Conservation (phyloP, 169 alveolate species). For the Babesia bigemina region DNA sequence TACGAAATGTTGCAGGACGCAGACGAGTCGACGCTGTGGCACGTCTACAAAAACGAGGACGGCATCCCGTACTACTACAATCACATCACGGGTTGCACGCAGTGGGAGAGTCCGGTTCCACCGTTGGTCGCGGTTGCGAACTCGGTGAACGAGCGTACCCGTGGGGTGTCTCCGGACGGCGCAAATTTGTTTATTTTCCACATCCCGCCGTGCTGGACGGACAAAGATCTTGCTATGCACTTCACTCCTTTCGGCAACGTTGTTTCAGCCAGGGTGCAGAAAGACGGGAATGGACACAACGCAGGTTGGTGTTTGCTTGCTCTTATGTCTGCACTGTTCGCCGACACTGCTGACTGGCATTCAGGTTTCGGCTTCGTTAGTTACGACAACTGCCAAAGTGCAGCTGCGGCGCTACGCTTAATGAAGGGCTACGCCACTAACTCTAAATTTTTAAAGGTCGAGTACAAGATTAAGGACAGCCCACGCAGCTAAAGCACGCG, state of each 20-base stretch:
- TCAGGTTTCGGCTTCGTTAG: constrained; percentile 90
- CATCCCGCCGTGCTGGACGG: constrained; percentile 90
- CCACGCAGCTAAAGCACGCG: background rate
- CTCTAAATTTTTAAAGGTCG: constrained; percentile 85
- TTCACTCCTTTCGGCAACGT: constrained; percentile 87
- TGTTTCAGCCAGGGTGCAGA: constrained; percentile 88
- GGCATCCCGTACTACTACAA: constrained; percentile 80
- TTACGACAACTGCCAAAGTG: constrained; percentile 84
- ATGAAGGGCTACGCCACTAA: constrained; percentile 90
- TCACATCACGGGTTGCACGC: constrained; percentile 82
- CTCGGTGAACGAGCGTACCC: constrained; percentile 68
- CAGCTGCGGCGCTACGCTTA: constrained; percentile 86
- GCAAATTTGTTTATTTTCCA: constrained; percentile 90
- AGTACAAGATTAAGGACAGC: constrained; percentile 84
- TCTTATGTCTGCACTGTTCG: too few species aligned
- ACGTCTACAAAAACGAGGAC: constrained; percentile 73
- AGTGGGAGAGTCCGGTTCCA: constrained; percentile 89
- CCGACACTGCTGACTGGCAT: constrained; percentile 3
- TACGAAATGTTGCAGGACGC: constrained; percentile 70
- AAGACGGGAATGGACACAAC: constrained; percentile 81
- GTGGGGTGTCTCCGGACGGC: constrained; percentile 88
- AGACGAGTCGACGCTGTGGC: constrained; percentile 76
- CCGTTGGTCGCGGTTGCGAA: constrained; percentile 70
- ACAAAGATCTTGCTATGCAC: constrained; percentile 81
- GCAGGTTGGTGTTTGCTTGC: constrained; percentile 41